Evolutionary conservation across 2,329 filamentous ascomycete genomes (phyloP), one percentile per base, ranked within the genome.

Genomic region (Colletotrichum acutatum): DNA sequence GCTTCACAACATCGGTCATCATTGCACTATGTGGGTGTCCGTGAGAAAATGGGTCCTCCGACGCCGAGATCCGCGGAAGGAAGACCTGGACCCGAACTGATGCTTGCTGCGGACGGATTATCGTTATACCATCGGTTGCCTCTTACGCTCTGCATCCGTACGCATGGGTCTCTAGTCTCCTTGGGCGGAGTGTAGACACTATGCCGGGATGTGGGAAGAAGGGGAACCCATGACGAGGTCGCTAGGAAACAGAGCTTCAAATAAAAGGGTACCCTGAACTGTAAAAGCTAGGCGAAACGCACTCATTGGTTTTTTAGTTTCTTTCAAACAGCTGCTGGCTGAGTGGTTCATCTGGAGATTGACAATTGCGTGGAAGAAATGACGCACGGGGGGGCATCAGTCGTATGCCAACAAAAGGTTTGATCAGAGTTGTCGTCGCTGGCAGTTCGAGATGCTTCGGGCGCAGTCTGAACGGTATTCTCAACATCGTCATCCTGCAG

Each of bases 331-430:
- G n/a, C 32, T 56, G n/a, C n/a, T 32, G 19, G 6, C 53, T 37
- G 53, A 14, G 63, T 49, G 32, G 70, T 56, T 72, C 66, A 42
- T 69, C 70, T 72, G 66, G 68, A 71, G 24, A 22, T 58, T 66
- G 32, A 30, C n/a, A 22, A 37, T 32, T 42, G 64, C 24, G 22
- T 22, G 34, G 19, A n/a, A 49, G 7, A 42, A 34, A 26, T 49
- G 57, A 68, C 49, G 49, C 68, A 68, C 34, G 57, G 49, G 5
- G 19, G n/a, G 57, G 32, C 37, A 42, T 19, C 37, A 19, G n/a
- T 30, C 28, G 14, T 46, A 46, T 32, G 42, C 26, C 32, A 14
- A 57, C 30, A 19, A 57, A 30, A 9, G 37, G 34, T 2, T 37
- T 60, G 63, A 56, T 46, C 46, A 61, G 56, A 14, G 6, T 26